Base-by-base conservation (phyloP, 2,329 filamentous ascomycete genomes). In the Sporothrix curviconia region DNA sequence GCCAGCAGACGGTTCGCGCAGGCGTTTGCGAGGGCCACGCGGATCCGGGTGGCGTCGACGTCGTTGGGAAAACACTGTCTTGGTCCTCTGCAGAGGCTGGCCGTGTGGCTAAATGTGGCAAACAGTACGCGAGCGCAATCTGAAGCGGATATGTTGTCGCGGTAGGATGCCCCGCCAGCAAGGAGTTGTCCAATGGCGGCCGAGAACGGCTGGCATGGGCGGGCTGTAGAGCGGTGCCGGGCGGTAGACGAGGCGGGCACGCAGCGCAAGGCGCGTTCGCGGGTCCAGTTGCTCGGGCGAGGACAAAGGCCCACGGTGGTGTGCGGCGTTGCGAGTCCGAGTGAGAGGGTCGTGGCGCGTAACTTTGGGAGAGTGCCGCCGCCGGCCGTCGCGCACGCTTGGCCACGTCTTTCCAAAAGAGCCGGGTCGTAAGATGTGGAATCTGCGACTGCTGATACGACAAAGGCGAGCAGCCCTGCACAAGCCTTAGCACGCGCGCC, bases 71-170 rank as follows among this genome's bases (percentile, higher is more conserved):
- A 99, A 11, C n/a, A n/a, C n/a, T n/a, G n/a, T n/a, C n/a, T n/a
- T n/a, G n/a, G n/a, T n/a, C n/a, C n/a, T n/a, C n/a, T n/a, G n/a
- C n/a, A n/a, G n/a, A n/a, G n/a, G n/a, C n/a, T n/a, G n/a, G n/a
- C n/a, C n/a, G n/a, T n/a, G n/a, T n/a, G n/a, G n/a, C n/a, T n/a
- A n/a, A n/a, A n/a, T n/a, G n/a, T n/a, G n/a, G n/a, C n/a, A n/a
- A n/a, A n/a, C n/a, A n/a, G n/a, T n/a, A n/a, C n/a, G n/a, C n/a
- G n/a, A n/a, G n/a, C n/a, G n/a, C n/a, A n/a, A n/a, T n/a, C n/a
- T n/a, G n/a, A n/a, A n/a, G n/a, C n/a, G n/a, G n/a, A n/a, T 58
- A 99, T 83, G 69, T 95, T 96, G 69, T 96, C 90, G 62, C 89
- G n/a, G 82, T 62, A 90, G 72, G 54, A 95, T 82, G 54, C 91